Evolutionary conservation across 192 early-diverging fungal species (phyloP).

Genomic region (Entomortierella parvispora): DNA sequence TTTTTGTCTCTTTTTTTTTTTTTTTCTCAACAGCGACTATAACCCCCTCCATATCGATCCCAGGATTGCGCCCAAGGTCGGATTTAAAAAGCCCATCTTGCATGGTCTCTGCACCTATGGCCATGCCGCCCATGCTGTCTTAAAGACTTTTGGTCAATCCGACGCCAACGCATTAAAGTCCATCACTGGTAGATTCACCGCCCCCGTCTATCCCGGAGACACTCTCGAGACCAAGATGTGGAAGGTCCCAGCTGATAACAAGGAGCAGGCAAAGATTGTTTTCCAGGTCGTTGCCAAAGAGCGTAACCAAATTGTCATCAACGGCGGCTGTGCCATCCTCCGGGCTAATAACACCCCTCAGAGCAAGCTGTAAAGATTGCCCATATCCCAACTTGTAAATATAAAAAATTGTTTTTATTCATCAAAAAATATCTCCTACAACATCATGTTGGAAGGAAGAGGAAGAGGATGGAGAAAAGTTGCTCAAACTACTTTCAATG

Average conservation of each 20-base stretch:
- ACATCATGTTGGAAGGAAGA: too few relatives aligned
- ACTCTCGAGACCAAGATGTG: constrained; percentile 76
- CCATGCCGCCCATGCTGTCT: constrained; percentile 64
- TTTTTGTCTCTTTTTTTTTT: neutral
- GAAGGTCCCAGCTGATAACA: constrained; percentile 61
- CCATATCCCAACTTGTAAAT: too few relatives aligned
- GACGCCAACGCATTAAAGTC: constrained; percentile 66
- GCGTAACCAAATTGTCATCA: constrained; percentile 67
- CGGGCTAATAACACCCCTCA: constrained; percentile 32
- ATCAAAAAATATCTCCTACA: too few relatives aligned
- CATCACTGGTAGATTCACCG: constrained; percentile 74
- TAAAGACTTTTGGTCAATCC: constrained; percentile 63
- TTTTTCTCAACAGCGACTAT: constrained; percentile 63
- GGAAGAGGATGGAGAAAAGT: too few relatives aligned
- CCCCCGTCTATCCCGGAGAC: constrained; percentile 81
- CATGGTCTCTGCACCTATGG: constrained; percentile 78
- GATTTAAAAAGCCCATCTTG: constrained; percentile 77
- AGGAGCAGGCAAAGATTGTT: constrained; percentile 60
- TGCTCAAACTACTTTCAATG: too few relatives aligned
- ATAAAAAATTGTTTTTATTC: neutral
- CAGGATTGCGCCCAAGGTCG: constrained; percentile 68
- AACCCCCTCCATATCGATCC: constrained; percentile 83
- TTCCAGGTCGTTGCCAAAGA: constrained; percentile 70
- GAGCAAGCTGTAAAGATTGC: constrained; percentile 49
- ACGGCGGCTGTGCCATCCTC: constrained; percentile 64